Evolutionary conservation across 495 filamentous ascomycete species (phyloP).

Genomic region (Staphylotrichum tortipilum): DNA sequence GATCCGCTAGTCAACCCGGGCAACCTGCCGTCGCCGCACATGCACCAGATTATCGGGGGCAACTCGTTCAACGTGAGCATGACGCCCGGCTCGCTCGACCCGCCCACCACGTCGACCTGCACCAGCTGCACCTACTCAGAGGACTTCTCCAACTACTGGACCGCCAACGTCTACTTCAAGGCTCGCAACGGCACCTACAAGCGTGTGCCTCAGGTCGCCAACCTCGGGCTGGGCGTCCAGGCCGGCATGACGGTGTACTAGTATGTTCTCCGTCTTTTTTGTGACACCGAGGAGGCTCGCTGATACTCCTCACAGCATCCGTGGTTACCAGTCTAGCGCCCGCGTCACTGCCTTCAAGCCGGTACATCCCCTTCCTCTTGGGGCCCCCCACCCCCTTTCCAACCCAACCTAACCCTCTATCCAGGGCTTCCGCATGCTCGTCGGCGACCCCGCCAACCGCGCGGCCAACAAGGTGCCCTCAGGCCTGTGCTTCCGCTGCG

Average conservation of each 20-base stretch:
- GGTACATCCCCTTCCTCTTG: conserved; percentile 15
- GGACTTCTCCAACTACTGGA: conserved; percentile 32
- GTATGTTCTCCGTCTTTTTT: not conserved
- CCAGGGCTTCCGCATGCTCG: conserved; percentile 48
- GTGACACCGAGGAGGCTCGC: no score
- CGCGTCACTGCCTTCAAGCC: conserved; percentile 37
- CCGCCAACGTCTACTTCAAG: conserved; percentile 40
- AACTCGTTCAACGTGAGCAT: conserved; percentile 42
- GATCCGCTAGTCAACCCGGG: conserved; percentile 38
- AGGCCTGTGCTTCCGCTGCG: conserved; percentile 40
- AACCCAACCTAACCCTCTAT: not conserved
- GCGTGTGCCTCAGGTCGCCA: conserved; percentile 32
- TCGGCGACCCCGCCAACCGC: conserved; percentile 33
- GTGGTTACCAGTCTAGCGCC: conserved; percentile 13
- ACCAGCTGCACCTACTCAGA: conserved; percentile 22
- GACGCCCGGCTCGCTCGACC: conserved; percentile 29
- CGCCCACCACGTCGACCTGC: conserved; percentile 20
- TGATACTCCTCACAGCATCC: conserved; percentile 7
- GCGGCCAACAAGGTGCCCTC: conserved; percentile 28
- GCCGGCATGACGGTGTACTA: conserved; percentile 42
- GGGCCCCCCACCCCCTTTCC: not conserved
- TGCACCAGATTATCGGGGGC: conserved; percentile 43
- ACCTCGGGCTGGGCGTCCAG: conserved; percentile 30
- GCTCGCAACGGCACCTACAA: conserved; percentile 39
- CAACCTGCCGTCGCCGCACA: conserved; percentile 31